Evolutionary conservation across 2,329 filamentous ascomycete genomes (phyloP).

Genomic region (Alternaria sp.): DNA sequence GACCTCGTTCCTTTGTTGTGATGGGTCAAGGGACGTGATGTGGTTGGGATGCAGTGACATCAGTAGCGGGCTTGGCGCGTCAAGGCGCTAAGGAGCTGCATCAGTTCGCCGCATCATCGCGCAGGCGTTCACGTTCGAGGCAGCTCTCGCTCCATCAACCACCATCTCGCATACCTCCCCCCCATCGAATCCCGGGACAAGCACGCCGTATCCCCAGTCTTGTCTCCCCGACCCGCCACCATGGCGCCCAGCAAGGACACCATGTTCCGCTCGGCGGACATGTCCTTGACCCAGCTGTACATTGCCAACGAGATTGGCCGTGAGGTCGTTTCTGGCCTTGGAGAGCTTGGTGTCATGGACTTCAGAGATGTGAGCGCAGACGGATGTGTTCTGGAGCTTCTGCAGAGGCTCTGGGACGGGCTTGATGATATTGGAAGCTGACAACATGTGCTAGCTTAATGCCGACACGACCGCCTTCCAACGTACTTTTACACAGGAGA

Average conservation of each 20-base stretch:
- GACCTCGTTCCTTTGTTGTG: not conserved
- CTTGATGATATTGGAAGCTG: slow-evolving; percentile 32
- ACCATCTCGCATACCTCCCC: slow-evolving; percentile 32
- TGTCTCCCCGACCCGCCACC: slow-evolving; percentile 48
- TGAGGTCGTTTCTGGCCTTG: slow-evolving; percentile 95
- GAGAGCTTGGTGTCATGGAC: slow-evolving; percentile 95
- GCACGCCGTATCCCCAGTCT: slow-evolving; percentile 29
- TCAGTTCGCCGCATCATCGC: slow-evolving; percentile 34
- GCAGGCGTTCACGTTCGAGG: slow-evolving; percentile 24
- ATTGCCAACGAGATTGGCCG: slow-evolving; percentile 98
- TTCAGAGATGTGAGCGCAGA: slow-evolving; percentile 85
- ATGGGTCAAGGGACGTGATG: not conserved
- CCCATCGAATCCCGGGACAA: slow-evolving; percentile 37
- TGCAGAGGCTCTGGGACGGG: slow-evolving; percentile 19
- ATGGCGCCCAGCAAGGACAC: slow-evolving; percentile 79
- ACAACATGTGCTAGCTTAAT: slow-evolving; percentile 74
- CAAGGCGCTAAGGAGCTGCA: slow-evolving; percentile 18
- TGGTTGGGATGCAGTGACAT: slow-evolving; percentile 17
- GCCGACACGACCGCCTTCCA: slow-evolving; percentile 93
- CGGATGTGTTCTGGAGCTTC: slow-evolving; percentile 23
- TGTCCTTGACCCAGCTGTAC: slow-evolving; percentile 99
- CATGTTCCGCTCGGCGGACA: slow-evolving; percentile 99
- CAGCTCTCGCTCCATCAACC: slow-evolving; percentile 44
- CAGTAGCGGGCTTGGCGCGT: slow-evolving; percentile 17
- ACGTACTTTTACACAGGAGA: slow-evolving; percentile 96